Base-by-base conservation (phyloP, 495 filamentous ascomycete species). In the Ascodesmis nigricans region DNA sequence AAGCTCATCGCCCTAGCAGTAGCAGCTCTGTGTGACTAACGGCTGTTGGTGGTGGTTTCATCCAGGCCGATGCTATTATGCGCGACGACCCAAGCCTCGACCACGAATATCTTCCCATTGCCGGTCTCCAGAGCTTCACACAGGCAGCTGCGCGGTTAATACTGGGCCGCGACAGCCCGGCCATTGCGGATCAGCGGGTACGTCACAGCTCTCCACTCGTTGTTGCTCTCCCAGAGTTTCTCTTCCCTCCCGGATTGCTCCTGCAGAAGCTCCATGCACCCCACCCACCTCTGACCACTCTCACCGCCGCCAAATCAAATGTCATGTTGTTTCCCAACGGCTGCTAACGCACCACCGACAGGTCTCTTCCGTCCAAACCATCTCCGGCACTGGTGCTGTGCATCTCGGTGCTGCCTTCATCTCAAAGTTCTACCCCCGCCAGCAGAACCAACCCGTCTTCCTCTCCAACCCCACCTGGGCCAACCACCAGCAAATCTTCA, bases 401-500 rank as follows among this genome's bases (percentile, higher is more conserved):
- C 83, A 92, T 46, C 58, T 91, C 4, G 83, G 83, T 35, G 78
- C 74, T 38, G 64, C 81, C 39, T 92, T 93, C 64, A 71, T 93
- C 34, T 62, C 73, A 33, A 71, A 65, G 49, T 81, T 80, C 61
- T 80, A 71, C 58, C 64, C 63, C 42, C 60, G 63, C 16, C 44
- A 43, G 4, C 43, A 47, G 31, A 65, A 64, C 50, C 73, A 74
- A 49, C 61, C 66, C 38, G 66, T 91, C 56, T 90, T 91, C 61
- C 64, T 93, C 57, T 91, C 80, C 49, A 73, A 73, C 47, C 87
- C 87, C 35, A 99, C 87, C 29, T 99, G 87, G 87, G 78, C 75
- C 38, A 99, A 99, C 58, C 87, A 99, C 69, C 69, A 83, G 63
- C 87, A 99, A 55, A 92, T 99, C 61, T 92, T 99, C 64, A 65